phyloP scores from a whole-genome alignment of 139 green algal genomes.

The Chlamydomonas sp. region DNA sequence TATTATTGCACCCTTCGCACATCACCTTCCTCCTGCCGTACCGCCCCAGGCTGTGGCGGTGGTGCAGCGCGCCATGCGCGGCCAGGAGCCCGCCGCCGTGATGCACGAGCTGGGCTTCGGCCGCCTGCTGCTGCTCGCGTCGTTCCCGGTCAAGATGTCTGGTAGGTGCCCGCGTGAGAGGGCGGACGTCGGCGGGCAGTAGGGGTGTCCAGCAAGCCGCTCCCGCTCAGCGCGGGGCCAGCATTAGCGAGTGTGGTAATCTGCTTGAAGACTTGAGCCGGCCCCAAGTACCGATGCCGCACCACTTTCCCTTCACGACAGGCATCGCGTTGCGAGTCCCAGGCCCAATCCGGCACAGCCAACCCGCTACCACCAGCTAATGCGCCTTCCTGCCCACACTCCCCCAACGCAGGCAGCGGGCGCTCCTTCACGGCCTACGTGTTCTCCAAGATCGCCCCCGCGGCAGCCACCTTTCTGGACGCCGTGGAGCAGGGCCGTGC shows the following conservation, averaged over 20 bases:
- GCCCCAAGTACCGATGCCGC: neutral
- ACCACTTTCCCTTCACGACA: neutral
- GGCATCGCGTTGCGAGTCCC: neutral
- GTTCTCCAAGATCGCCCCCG: constrained; percentile 65
- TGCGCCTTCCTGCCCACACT: neutral
- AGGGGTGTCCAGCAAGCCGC: neutral
- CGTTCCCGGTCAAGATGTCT: constrained; percentile 89
- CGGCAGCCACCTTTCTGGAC: neutral
- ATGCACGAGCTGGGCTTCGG: constrained; percentile 88
- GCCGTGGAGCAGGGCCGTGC: too few species aligned
- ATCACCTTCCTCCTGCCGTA: neutral
- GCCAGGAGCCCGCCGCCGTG: constrained; percentile 55
- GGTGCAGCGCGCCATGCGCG: constrained; percentile 76
- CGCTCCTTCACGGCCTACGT: constrained; percentile 87
- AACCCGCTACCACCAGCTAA: neutral
- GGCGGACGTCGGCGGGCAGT: neutral
- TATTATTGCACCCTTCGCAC: neutral
- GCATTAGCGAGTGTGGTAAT: neutral
- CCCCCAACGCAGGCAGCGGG: constrained; percentile 70
- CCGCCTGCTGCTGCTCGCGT: constrained; percentile 71
- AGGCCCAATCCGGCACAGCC: neutral
- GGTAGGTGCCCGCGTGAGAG: constrained; percentile 48
- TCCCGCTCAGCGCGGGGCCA: neutral
- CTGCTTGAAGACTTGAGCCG: neutral
- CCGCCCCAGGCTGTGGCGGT: constrained; percentile 74